Base-by-base conservation (phyloP, 2,329 filamentous ascomycete species). In the Diaporthe sp. region DNA sequence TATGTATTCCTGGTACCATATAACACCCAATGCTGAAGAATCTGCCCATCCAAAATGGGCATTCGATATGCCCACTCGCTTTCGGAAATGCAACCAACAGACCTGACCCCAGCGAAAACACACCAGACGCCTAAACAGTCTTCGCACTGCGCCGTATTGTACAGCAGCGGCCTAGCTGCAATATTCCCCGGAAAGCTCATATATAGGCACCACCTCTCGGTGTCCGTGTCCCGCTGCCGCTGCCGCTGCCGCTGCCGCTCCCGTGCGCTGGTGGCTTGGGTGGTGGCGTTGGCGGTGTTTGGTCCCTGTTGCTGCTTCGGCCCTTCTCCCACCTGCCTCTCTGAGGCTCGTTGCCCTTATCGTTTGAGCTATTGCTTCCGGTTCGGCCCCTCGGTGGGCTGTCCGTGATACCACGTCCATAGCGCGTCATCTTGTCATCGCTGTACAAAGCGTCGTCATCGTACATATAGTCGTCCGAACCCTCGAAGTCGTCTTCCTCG, bases 361-460 rank as follows among this genome's bases (percentile, higher is more conserved):
- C 50, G n/a, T 79, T 77, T n/a, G 73, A 73, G 61, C 77, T 77
- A 27, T 78, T 79, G 44, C 79, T 78, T 19, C 70, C 65, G 22
- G 47, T 17, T 37, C 56, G 50, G 5, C 73, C 71, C 65, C 81
- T 77, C 6, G 84, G 81, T 55, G 83, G 80, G 50, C 80, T 82
- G 27, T 76, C 76, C 4, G 86, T 87, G 70, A 87, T 85, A 15
- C 84, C 84, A 32, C 84, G 83, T 1, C 85, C 85, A 51, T 87
- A 86, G 25, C 81, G 80, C 35, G 76, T 70, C 69, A 78, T 74
- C 76, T 82, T 82, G 47, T 81, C 79, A 35, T 83, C 81, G 8
- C 75, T 59, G 50, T 80, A 81, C 15, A 75, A 76, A n/a, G 77
- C 74, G 47, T 80, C 80, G 32, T 78, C 78, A 39, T 81, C 80